phyloP scores from a whole-genome alignment of 179 eudicot genomes.

The Silene coronaria region DNA sequence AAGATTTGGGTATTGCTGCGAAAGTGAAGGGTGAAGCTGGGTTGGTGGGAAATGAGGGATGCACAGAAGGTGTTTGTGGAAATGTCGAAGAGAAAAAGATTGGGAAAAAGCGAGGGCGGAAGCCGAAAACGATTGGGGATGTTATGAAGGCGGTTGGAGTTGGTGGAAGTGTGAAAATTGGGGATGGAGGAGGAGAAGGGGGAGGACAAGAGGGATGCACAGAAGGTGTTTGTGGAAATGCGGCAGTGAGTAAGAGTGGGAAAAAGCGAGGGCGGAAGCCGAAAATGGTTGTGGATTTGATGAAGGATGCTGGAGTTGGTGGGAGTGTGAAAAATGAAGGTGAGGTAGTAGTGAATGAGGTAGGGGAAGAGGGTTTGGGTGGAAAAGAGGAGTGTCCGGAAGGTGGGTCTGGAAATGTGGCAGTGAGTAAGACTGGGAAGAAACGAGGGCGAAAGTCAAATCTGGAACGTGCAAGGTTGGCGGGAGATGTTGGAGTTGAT shows the following conservation, averaged over 20 bases:
- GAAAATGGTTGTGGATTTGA: slow-evolving; percentile 2
- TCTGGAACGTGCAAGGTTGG: neutral
- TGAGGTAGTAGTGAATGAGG: neutral
- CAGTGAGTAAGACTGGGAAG: neutral
- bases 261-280: neutral
- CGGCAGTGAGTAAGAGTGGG: neutral
- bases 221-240: neutral
- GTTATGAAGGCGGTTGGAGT: neutral
- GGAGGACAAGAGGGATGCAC: neutral
- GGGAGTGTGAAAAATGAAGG: neutral
- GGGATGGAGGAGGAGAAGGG: neutral
- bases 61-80: slow-evolving; percentile 36
- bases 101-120: neutral
- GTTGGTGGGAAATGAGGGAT: neutral
- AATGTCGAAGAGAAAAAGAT: slow-evolving; percentile 27
- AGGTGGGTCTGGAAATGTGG: neutral
- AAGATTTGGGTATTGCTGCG: slow-evolving; percentile 11
- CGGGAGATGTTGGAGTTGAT: neutral
- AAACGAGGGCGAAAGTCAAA: slow-evolving; percentile 1
- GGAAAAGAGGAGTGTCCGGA: too few relatives aligned
- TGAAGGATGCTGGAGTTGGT: neutral
- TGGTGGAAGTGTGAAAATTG: neutral
- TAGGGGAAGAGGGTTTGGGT: neutral
- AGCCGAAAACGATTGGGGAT: neutral
- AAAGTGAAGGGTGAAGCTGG: slow-evolving; percentile 15